Evolutionary conservation across 495 filamentous ascomycete species (phyloP).

Genomic region (Lasiosphaeris hirsuta): DNA sequence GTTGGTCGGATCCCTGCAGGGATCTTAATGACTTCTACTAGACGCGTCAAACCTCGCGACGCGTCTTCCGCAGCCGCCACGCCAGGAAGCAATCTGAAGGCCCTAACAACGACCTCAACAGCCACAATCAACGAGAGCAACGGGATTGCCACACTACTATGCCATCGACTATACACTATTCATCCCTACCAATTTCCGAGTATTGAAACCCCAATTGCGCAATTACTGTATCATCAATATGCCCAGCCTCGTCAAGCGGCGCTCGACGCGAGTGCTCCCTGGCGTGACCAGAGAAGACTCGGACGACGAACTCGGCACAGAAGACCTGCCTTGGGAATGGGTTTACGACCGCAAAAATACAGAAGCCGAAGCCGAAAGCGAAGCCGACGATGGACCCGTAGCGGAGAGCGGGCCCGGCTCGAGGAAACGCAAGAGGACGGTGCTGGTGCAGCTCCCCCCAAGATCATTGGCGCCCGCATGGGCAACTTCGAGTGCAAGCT

Average conservation of each 20-base stretch:
- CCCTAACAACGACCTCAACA: too few species aligned
- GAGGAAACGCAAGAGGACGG: slow-evolving; percentile 39
- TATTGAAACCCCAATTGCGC: neutral
- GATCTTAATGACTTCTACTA: too few species aligned
- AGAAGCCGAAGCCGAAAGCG: slow-evolving; percentile 5
- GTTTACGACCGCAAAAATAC: slow-evolving; percentile 54
- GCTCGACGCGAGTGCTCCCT: slow-evolving; percentile 11
- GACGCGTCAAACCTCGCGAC: too few species aligned
- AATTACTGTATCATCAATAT: slow-evolving; percentile 2
- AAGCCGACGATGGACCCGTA: slow-evolving; percentile 14
- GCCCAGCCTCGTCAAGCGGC: slow-evolving; percentile 12
- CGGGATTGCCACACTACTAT: neutral
- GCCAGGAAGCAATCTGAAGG: too few species aligned
- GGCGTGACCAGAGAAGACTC: slow-evolving; percentile 78
- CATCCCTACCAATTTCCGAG: neutral
- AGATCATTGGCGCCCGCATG: slow-evolving; percentile 79
- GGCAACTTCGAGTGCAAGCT: slow-evolving; percentile 76
- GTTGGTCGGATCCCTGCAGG: too few species aligned
- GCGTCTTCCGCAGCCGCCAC: too few species aligned
- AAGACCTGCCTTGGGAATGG: slow-evolving; percentile 92
- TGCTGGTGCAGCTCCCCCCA: slow-evolving; percentile 19
- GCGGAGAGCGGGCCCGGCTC: slow-evolving; percentile 17
- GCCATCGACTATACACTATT: neutral
- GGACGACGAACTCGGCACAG: slow-evolving; percentile 83
- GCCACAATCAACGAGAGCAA: too few species aligned